Conservation (phyloP, 2,329 filamentous ascomycete genomes). For the Calonectria ilicicola region DNA sequence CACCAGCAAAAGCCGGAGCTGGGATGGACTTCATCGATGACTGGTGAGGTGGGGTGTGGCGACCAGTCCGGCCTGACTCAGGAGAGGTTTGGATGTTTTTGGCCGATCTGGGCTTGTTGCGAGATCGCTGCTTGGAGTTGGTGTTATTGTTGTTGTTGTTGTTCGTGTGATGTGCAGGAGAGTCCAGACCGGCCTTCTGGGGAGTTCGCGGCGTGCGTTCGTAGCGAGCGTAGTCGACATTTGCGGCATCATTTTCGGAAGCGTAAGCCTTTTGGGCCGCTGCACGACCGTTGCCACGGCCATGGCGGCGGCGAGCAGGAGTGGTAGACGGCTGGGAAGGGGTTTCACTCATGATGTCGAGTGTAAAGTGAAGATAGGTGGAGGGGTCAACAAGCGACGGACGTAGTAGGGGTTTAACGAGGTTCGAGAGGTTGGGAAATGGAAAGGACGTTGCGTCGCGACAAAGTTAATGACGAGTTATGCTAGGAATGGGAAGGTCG, state of each 20-base stretch:
- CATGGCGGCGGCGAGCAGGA: constrained; percentile 52
- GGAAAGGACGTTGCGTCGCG: constrained; percentile 28
- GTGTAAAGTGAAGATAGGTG: constrained; percentile 7
- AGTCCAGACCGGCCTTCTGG: constrained; percentile 54
- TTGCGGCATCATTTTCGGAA: constrained; percentile 65
- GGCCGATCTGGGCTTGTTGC: constrained; percentile 46
- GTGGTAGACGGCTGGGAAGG: constrained; percentile 49
- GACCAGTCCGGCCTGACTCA: constrained; percentile 53
- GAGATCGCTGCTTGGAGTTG: constrained; percentile 45
- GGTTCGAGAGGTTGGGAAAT: constrained; percentile 13
- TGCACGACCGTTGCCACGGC: constrained; percentile 54
- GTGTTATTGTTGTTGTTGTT: constrained; percentile 39
- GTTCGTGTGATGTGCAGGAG: constrained; percentile 46
- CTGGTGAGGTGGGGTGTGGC: constrained; percentile 57
- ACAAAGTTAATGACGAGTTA: constrained; percentile 15
- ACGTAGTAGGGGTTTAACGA: constrained; percentile 1
- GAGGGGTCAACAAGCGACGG: constrained; percentile 7
- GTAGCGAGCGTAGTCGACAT: constrained; percentile 48
- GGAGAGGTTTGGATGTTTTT: constrained; percentile 54
- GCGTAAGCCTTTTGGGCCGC: constrained; percentile 67
- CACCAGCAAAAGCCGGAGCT: constrained; percentile 83
- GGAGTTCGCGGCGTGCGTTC: constrained; percentile 59
- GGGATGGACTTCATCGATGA: constrained; percentile 59
- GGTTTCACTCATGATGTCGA: constrained; percentile 48
- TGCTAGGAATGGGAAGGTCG: constrained; percentile 36